Evolutionary conservation across 163 green algal species (phyloP).

Genomic region (Scenedesmus sp.): DNA sequence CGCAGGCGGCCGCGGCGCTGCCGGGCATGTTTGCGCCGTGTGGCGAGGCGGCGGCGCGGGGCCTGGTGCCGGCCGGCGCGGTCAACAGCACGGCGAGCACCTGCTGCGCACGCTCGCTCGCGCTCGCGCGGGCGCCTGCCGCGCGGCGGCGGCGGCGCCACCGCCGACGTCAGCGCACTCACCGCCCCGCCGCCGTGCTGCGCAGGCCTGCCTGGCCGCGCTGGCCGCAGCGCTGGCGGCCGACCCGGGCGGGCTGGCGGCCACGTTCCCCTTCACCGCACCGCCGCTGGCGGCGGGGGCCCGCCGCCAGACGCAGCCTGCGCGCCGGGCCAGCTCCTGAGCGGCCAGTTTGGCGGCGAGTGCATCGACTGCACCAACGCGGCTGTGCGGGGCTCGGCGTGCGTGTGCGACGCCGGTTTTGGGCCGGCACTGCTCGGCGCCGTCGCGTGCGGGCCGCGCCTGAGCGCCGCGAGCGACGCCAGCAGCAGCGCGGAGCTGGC

Average conservation of each 20-base stretch:
- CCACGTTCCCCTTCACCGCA: slow-evolving; percentile 4
- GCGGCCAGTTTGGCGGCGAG: neutral
- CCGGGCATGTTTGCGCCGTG: slow-evolving; percentile 30
- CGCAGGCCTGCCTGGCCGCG: slow-evolving; percentile 11
- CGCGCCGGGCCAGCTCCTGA: neutral
- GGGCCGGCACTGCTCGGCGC: slow-evolving; percentile 1
- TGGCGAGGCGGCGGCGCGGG: neutral
- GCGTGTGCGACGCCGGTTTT: slow-evolving; percentile 26
- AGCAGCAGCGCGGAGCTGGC: slow-evolving; percentile 16
- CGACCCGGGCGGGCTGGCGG: neutral
- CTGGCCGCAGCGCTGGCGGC: neutral
- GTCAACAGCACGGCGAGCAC: neutral
- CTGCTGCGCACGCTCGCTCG: neutral
- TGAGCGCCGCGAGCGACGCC: slow-evolving; percentile 2
- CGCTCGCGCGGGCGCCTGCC: neutral
- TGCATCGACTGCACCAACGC: slow-evolving; percentile 31
- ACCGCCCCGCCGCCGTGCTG: too few species aligned
- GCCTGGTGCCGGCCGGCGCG: neutral
- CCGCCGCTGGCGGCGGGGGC: neutral
- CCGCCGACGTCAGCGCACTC: neutral
- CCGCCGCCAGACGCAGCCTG: neutral
- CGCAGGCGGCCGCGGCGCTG: neutral
- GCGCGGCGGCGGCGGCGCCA: neutral
- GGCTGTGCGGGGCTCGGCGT: neutral
- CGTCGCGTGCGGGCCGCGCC: slow-evolving; percentile 7